Evolutionary conservation across 257 asterid species (phyloP).

Genomic region (Fraxinus cuspidata): DNA sequence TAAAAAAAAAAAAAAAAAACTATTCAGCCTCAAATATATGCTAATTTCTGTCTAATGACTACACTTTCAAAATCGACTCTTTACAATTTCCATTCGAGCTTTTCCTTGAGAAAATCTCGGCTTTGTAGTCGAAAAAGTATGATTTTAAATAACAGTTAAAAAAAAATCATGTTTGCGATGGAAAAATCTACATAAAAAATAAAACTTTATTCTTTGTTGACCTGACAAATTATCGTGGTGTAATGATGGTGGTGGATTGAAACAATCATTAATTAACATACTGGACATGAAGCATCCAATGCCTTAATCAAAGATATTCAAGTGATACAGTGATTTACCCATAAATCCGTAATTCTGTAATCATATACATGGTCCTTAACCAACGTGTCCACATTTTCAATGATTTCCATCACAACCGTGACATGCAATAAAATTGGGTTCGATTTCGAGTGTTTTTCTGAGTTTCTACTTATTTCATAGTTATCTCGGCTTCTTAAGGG

Average conservation of each 20-base stretch:
- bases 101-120: not conserved
- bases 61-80: not conserved
- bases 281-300: constrained; percentile 25
- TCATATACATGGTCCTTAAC: not conserved
- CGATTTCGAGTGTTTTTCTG: too few relatives aligned
- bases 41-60: not conserved
- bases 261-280: constrained; percentile 22
- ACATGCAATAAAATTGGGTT: too few relatives aligned
- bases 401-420: not conserved
- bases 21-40: too few relatives aligned
- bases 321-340: not conserved
- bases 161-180: too few relatives aligned
- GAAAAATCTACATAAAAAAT: too few relatives aligned
- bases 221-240: not conserved
- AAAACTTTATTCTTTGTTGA: too few relatives aligned
- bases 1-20: too few relatives aligned
- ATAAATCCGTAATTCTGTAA: not conserved
- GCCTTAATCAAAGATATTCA: constrained; percentile 8
- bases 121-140: too few relatives aligned
- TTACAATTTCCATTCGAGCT: not conserved
- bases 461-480: too few relatives aligned
- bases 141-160: too few relatives aligned
- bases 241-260: constrained; percentile 31
- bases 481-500: too few relatives aligned
- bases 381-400: not conserved